These are phyloP conservation scores for Suillus tomentosus DNA, from an alignment of 768 basidiomycete species.

Conservation along the genomic window DNA sequence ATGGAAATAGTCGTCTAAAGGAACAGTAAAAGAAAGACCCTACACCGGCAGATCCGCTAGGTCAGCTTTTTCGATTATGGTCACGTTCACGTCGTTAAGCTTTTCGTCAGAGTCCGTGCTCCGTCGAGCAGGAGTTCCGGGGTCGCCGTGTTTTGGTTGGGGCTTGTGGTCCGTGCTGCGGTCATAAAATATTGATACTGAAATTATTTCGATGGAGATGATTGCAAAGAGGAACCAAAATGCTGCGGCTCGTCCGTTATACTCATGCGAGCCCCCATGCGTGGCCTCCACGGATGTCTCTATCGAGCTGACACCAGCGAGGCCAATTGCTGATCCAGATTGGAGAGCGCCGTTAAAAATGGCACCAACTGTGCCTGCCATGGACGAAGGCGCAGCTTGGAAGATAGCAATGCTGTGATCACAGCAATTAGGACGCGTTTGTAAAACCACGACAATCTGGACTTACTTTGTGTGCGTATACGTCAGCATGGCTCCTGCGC, in stretches of 20 bases:
- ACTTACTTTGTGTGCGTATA: slow-evolving; percentile 53
- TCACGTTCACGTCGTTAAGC: not conserved
- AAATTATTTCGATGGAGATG: slow-evolving; percentile 32
- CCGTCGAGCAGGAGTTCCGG: not conserved
- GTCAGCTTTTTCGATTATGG: not conserved
- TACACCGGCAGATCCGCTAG: not conserved
- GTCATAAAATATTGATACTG: slow-evolving; percentile 38
- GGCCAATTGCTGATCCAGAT: slow-evolving; percentile 51
- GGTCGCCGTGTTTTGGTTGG: slow-evolving; percentile 4
- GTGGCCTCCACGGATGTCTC: slow-evolving; percentile 43
- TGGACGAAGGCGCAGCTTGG: slow-evolving; percentile 45
- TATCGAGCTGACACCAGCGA: slow-evolving; percentile 51
- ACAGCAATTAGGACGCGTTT: not conserved
- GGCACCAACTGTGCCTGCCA: slow-evolving; percentile 56
- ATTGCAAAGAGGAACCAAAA: slow-evolving; percentile 47
- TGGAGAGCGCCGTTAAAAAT: slow-evolving; percentile 60
- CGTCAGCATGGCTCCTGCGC: slow-evolving; percentile 45
- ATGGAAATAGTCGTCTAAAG: not conserved
- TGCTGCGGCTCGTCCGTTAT: slow-evolving; percentile 44
- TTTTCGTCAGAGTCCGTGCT: not conserved
- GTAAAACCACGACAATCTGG: not conserved
- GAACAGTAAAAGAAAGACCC: not conserved
- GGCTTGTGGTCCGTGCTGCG: slow-evolving; percentile 18
- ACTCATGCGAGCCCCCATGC: slow-evolving; percentile 34
- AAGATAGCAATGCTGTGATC: slow-evolving; percentile 49